Evolutionary conservation across 108 stramenopile species (phyloP).

Genomic region (Skeletonema marinoi): DNA sequence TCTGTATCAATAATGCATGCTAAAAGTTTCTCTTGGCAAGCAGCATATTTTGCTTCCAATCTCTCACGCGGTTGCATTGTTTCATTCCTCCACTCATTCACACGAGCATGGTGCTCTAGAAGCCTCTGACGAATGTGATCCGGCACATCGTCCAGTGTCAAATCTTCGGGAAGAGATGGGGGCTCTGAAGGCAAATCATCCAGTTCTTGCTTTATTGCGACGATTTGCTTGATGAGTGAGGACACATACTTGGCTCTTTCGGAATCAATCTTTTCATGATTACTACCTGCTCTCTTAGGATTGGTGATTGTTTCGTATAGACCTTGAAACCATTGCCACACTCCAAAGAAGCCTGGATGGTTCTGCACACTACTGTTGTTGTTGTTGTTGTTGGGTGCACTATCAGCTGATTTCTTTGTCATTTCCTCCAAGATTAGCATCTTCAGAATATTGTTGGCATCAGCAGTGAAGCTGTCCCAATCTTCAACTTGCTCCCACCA

Average conservation of each 20-base stretch:
- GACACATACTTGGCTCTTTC: slow-evolving; percentile 4
- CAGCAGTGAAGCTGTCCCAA: slow-evolving; percentile 19
- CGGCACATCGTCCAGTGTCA: not conserved
- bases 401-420: not conserved
- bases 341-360: not conserved
- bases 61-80: slow-evolving; percentile 1
- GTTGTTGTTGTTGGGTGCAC: not conserved
- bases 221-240: slow-evolving; percentile 17
- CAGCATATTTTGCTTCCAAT: slow-evolving; percentile 6
- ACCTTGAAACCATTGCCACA: slow-evolving; percentile 10
- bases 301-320: slow-evolving; percentile 8
- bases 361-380: not conserved
- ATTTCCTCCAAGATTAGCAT: slow-evolving; percentile 10
- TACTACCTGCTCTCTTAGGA: not conserved
- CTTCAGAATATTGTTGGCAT: slow-evolving; percentile 9
- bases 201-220: slow-evolving; percentile 5
- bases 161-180: slow-evolving; percentile 13
- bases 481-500: slow-evolving; percentile 32
- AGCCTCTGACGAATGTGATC: not conserved
- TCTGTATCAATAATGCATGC: slow-evolving; percentile 28
- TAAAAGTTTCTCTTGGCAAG: slow-evolving; percentile 16
- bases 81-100: slow-evolving; percentile 16
- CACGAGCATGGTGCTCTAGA: slow-evolving; percentile 1
- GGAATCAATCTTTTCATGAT: not conserved
- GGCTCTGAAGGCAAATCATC: slow-evolving; percentile 19